Conservation (phyloP, 495 filamentous ascomycete species). For the Filosporella fistucella region DNA sequence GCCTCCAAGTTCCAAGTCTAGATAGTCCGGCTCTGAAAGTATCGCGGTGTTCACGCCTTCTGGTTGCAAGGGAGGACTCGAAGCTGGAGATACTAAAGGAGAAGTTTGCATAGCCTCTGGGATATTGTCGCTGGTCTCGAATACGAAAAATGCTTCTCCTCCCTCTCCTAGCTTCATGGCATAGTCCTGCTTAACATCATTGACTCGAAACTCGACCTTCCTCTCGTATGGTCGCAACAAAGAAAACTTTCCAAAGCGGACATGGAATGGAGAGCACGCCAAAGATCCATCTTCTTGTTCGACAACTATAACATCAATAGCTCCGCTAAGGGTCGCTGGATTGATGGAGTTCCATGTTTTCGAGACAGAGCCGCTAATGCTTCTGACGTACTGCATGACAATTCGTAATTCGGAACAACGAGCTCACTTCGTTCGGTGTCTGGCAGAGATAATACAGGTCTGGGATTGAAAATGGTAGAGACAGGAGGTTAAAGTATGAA, state of each 20-base stretch:
- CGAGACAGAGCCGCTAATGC: conserved; percentile 90
- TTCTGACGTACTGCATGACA: conserved; percentile 95
- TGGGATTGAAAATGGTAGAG: too few species aligned
- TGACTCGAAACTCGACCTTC: conserved; percentile 98
- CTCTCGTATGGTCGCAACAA: conserved; percentile 94
- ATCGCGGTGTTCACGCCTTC: conserved; percentile 47
- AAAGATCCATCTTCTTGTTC: conserved; percentile 88
- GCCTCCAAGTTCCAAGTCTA: conserved; percentile 59
- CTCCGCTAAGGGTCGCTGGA: conserved; percentile 91
- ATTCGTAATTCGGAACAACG: background rate
- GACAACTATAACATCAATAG: conserved; percentile 98
- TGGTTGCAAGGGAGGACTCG: conserved; percentile 66
- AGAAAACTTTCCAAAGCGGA: conserved; percentile 98
- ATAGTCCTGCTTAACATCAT: conserved; percentile 85
- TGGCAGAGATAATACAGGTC: too few species aligned
- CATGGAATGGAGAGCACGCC: conserved; percentile 95
- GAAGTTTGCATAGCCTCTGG: conserved; percentile 90
- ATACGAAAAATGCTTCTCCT: conserved; percentile 97
- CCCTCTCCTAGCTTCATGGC: conserved; percentile 98
- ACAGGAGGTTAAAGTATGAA: too few species aligned
- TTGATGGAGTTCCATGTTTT: conserved; percentile 99
- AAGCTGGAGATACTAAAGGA: conserved; percentile 80
- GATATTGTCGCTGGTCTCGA: conserved; percentile 86
- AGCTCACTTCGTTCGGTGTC: too few species aligned
- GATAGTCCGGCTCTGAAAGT: conserved; percentile 77